Conservation (phyloP, 2,329 filamentous ascomycete genomes). For the Fusarium transvaalense region DNA sequence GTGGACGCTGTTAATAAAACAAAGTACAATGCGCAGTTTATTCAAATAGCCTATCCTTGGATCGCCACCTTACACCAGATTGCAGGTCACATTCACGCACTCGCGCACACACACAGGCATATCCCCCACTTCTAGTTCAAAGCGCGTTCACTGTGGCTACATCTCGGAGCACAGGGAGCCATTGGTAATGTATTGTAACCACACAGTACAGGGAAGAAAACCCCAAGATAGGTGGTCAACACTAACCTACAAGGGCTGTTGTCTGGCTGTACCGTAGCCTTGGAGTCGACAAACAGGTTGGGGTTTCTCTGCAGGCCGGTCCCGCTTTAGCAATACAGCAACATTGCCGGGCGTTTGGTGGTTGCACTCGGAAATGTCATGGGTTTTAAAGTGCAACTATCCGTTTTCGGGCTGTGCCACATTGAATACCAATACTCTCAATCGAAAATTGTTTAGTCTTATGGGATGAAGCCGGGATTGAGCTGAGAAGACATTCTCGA, state of each 20-base stretch:
- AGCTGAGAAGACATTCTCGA: neutral
- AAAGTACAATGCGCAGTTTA: neutral
- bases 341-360: constrained; percentile 2
- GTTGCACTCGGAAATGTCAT: constrained; percentile 37
- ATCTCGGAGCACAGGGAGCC: neutral
- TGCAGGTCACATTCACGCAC: constrained; percentile 14
- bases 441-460: neutral
- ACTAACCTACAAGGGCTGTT: constrained; percentile 18
- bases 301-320: constrained; percentile 27
- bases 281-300: constrained; percentile 31
- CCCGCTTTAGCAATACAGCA: constrained; percentile 33
- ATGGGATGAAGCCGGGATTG: neutral
- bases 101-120: neutral
- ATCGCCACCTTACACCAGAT: constrained; percentile 8
- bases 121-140: constrained; percentile 8
- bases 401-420: constrained; percentile 18
- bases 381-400: constrained; percentile 23
- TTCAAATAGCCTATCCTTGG: neutral
- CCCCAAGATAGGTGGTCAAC: neutral
- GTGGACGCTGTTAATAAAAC: neutral
- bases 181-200: constrained; percentile 4
- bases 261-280: constrained; percentile 31
- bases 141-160: constrained; percentile 16
- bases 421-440: neutral
- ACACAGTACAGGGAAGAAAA: neutral